These are phyloP conservation scores for Monilinia fructicola DNA, from an alignment of 2,329 filamentous ascomycete genomes.

Conservation along the genomic window DNA sequence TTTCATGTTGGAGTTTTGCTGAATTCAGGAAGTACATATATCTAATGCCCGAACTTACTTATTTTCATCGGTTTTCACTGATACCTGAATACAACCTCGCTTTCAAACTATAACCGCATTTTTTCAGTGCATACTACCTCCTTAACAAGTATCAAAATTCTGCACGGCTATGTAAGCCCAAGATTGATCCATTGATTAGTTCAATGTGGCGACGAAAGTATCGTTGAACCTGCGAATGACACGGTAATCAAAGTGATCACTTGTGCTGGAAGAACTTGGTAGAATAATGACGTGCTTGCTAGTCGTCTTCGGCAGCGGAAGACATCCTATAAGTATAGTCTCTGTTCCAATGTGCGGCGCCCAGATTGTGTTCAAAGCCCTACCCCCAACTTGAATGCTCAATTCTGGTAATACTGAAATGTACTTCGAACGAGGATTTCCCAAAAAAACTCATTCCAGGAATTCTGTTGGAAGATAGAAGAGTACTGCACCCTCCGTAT, in stretches of 20 bases:
- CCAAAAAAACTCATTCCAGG: conserved; percentile 59
- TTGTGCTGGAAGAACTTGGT: conserved; percentile 65
- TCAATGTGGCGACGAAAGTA: conserved; percentile 59
- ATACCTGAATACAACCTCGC: background rate
- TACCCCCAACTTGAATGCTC: conserved; percentile 60
- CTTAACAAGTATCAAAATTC: background rate
- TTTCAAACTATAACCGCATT: background rate
- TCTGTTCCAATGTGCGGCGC: conserved; percentile 64
- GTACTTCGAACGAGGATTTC: conserved; percentile 56
- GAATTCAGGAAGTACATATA: background rate
- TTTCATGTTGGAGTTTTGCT: background rate
- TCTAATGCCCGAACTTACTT: background rate
- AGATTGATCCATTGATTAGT: conserved; percentile 72
- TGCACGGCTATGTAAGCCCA: conserved; percentile 40
- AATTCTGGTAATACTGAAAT: conserved; percentile 64
- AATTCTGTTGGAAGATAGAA: conserved; percentile 71
- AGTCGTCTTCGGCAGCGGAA: conserved; percentile 62
- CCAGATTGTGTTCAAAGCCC: conserved; percentile 64
- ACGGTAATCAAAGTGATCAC: conserved; percentile 69
- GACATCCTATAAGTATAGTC: conserved; percentile 72
- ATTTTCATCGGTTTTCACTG: background rate
- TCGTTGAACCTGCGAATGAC: conserved; percentile 58
- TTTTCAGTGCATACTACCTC: background rate
- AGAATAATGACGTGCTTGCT: conserved; percentile 71
- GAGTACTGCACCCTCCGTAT: conserved; percentile 52